Evolutionary conservation across 345 rosid species (phyloP), one percentile per base, ranked within the genome.

Genomic region (Moricandia arvensis): DNA sequence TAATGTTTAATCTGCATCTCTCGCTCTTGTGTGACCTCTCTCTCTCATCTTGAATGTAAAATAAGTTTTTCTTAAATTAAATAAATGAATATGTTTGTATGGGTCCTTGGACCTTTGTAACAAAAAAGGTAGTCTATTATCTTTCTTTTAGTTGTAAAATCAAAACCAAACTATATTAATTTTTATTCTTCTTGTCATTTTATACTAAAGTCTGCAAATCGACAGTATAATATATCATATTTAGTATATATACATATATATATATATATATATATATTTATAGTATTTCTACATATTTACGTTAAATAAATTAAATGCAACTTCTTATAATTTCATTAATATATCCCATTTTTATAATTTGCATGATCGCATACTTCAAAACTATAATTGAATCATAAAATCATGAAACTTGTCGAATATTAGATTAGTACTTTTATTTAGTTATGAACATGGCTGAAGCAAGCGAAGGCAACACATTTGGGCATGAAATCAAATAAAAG

Each of bases 1-100:
- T 18, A 30, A 53, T 55, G 53, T 69, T 68, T 37, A 18, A 38
- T 69, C 8, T 69, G 66, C 37, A 63, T 74, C 47, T 41, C 26
- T 72, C 26, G 24, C 21, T 65, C 43, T 15, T 59, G 16, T 71
- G 30, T 71, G 11, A 21, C 26, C 21, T 11, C 13, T 11, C 55
- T 60, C 57, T 41, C 72, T 53, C 55, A 8, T 55, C 75, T 63
- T 38, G 53, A 70, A 43, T 77, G 71, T 77, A 58, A 70, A 16
- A 71, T 63, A 59, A 15, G 45, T 71, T 47, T 41, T 31, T 55
- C 18, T 31, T 3, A 29, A 62, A 16, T 29, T 49, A 51, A 69
- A 53, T 29, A 53, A 59, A 60, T 27, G 2, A 54, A 7, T 73
- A 47, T 63, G 10, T 30, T 71, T 29, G 30, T 29, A 30, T 70